These are phyloP conservation scores for Diaporthe citriasiana DNA, from an alignment of 2,329 filamentous ascomycete species.

Conservation along the genomic window DNA sequence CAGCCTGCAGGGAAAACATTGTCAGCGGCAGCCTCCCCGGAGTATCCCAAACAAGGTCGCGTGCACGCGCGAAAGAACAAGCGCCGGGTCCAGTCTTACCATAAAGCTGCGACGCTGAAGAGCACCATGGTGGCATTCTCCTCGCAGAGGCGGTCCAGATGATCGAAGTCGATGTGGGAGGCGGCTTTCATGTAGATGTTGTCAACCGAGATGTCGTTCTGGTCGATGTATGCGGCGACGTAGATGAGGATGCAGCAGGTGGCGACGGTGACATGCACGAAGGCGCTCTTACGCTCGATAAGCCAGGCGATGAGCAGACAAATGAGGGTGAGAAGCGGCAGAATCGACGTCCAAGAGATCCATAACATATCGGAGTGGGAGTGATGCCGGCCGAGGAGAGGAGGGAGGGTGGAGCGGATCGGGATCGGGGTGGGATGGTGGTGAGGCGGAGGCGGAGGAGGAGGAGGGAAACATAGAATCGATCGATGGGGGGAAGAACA, in stretches of 20 bases:
- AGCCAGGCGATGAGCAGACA: slow-evolving; percentile 59
- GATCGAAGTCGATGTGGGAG: slow-evolving; percentile 60
- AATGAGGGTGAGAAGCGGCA: slow-evolving; percentile 60
- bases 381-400: slow-evolving; percentile 48
- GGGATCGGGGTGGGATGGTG: slow-evolving; percentile 41
- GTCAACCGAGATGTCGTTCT: slow-evolving; percentile 54
- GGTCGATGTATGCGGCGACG: slow-evolving; percentile 58
- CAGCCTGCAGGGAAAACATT: slow-evolving; percentile 69
- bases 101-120: slow-evolving; percentile 66
- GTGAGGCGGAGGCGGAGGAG: slow-evolving; percentile 39
- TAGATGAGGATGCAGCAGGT: slow-evolving; percentile 57
- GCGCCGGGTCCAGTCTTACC: slow-evolving; percentile 56
- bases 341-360: slow-evolving; percentile 61
- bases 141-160: slow-evolving; percentile 62
- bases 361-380: slow-evolving; percentile 63
- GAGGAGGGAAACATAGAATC: slow-evolving; percentile 35
- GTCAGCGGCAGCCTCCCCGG: slow-evolving; percentile 36
- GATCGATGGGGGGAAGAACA: slow-evolving; percentile 1
- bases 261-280: slow-evolving; percentile 58
- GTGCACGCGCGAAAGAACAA: slow-evolving; percentile 26
- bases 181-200: slow-evolving; percentile 54
- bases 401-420: slow-evolving; percentile 40
- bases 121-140: slow-evolving; percentile 69
- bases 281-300: slow-evolving; percentile 59
- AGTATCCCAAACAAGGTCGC: not conserved